phyloP scores from a whole-genome alignment of 257 asterid species.

The Coffea eugenioides region DNA sequence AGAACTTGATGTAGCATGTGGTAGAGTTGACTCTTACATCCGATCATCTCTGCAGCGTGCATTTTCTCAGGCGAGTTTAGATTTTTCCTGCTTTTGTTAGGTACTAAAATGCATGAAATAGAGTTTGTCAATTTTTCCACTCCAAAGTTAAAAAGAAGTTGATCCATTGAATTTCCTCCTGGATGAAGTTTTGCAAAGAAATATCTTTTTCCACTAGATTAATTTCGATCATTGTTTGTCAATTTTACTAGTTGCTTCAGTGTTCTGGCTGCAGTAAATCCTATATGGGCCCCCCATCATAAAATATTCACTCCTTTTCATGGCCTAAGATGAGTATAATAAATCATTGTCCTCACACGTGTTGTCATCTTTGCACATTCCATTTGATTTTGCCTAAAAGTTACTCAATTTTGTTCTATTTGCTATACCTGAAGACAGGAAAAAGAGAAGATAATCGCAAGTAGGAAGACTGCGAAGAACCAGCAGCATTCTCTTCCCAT shows the following conservation, averaged over 20 bases:
- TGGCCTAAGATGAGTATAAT: background rate
- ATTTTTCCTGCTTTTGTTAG: slow-evolving; percentile 5
- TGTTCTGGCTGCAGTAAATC: background rate
- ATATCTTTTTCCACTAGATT: background rate
- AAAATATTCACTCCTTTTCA: background rate
- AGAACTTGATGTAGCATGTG: slow-evolving; percentile 48
- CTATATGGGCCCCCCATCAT: background rate
- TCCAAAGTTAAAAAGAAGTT: background rate
- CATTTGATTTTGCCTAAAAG: slow-evolving; percentile 13
- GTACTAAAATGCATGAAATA: background rate
- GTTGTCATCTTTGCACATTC: background rate
- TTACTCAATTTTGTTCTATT: slow-evolving; percentile 39
- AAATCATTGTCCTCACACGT: background rate
- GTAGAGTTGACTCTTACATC: slow-evolving; percentile 64
- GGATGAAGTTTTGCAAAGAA: background rate
- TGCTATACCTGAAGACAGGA: slow-evolving; percentile 79
- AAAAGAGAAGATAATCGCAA: slow-evolving; percentile 64
- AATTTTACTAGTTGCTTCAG: background rate
- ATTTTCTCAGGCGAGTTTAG: slow-evolving; percentile 76
- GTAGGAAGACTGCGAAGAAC: slow-evolving; percentile 60
- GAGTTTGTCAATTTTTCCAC: background rate
- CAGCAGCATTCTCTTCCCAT: slow-evolving; percentile 70
- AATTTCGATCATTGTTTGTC: background rate
- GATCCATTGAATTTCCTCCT: background rate
- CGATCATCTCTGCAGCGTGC: slow-evolving; percentile 69